Evolutionary conservation across 139 green algal species (phyloP).

Genomic region (Tetradesmus lagerheimii): DNA sequence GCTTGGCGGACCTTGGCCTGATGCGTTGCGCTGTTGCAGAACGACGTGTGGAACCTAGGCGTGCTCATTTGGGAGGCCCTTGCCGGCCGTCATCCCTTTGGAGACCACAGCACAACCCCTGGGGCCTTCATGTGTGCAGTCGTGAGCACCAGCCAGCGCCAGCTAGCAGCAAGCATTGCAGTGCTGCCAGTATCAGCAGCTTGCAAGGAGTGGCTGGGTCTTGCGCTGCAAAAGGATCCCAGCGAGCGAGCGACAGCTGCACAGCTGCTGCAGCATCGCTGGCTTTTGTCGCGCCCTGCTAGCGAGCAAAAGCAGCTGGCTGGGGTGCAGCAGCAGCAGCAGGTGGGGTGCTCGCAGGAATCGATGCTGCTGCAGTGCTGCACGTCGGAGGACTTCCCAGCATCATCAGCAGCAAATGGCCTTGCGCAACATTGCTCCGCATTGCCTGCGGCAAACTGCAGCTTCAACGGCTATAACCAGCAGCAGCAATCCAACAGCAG

Average conservation of each 20-base stretch:
- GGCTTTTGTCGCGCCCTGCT: neutral
- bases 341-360: neutral
- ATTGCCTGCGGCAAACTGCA: too few relatives aligned
- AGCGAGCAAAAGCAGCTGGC: neutral
- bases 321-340: neutral
- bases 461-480: neutral
- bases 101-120: neutral
- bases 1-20: too few relatives aligned
- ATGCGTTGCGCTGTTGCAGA: constrained; percentile 54
- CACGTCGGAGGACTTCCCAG: neutral
- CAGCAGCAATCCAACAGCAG: neutral
- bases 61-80: constrained; percentile 63
- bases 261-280: constrained; percentile 45
- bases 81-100: constrained; percentile 61
- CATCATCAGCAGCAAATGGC: neutral
- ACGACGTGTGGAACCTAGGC: constrained; percentile 70
- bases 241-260: constrained; percentile 1
- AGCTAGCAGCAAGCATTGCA: neutral
- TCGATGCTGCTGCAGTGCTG: neutral
- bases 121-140: constrained; percentile 21
- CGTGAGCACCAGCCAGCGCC: neutral
- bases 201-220: constrained; percentile 25
- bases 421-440: too few relatives aligned
- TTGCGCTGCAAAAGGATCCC: constrained; percentile 35
- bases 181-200: neutral